Evolutionary conservation across 2,329 filamentous ascomycete species (phyloP).

Genomic region (Botrytis deweyae): DNA sequence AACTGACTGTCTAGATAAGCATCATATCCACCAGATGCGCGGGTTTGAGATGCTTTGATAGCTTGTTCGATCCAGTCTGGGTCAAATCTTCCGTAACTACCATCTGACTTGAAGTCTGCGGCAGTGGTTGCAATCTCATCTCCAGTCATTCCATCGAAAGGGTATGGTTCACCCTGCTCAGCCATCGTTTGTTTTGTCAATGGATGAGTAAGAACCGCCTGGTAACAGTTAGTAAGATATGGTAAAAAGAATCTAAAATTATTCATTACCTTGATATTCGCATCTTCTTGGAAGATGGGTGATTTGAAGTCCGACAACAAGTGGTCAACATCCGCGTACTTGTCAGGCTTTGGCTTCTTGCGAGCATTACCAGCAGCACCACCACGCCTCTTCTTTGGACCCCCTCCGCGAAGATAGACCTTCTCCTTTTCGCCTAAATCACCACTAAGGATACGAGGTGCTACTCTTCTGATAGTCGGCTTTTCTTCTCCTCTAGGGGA

Average conservation of each 20-base stretch:
- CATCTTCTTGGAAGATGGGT: slow-evolving; percentile 19
- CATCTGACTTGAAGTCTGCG: slow-evolving; percentile 55
- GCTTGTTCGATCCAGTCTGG: slow-evolving; percentile 57
- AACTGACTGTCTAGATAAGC: slow-evolving; percentile 53
- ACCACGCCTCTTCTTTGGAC: slow-evolving; percentile 16
- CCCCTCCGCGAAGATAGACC: slow-evolving; percentile 6
- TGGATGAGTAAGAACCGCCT: slow-evolving; percentile 14
- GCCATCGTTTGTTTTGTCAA: background rate
- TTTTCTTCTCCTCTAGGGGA: background rate
- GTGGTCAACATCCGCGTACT: slow-evolving; percentile 12
- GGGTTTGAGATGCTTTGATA: slow-evolving; percentile 50
- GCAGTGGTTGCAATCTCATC: slow-evolving; percentile 50
- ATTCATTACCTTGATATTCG: slow-evolving; percentile 22
- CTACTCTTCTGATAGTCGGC: background rate
- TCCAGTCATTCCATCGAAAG: slow-evolving; percentile 13
- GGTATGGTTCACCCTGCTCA: slow-evolving; percentile 6
- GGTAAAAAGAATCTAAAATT: too few relatives aligned
- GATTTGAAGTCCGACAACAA: slow-evolving; percentile 20
- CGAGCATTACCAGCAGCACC: background rate
- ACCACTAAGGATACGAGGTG: background rate
- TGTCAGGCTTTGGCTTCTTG: slow-evolving; percentile 20
- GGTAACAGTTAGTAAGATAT: background rate
- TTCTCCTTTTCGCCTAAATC: background rate
- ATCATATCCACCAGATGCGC: slow-evolving; percentile 56
- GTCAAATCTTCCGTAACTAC: slow-evolving; percentile 55